These are phyloP conservation scores for Amanita pallidorosea DNA, from an alignment of 768 basidiomycete species.

Conservation along the genomic window DNA sequence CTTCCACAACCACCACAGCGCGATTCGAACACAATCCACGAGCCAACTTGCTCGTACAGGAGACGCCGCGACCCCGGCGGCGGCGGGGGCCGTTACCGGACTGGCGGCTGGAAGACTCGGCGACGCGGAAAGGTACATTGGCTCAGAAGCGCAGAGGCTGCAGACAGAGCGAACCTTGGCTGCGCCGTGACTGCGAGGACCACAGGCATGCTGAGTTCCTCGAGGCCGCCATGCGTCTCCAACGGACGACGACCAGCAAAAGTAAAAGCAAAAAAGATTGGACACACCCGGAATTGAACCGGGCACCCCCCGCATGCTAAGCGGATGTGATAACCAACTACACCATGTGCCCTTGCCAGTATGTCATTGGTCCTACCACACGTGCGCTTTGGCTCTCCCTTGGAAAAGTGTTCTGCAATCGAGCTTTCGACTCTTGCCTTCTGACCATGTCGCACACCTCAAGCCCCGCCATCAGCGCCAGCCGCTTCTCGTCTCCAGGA, in stretches of 20 bases:
- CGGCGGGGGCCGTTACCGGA: neutral
- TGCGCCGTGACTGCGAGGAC: neutral
- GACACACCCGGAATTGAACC: constrained; percentile 10
- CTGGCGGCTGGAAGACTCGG: neutral
- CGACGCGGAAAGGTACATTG: neutral
- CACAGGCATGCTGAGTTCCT: neutral
- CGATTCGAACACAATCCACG: neutral
- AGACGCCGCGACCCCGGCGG: neutral
- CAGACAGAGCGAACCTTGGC: neutral
- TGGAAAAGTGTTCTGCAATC: no score
- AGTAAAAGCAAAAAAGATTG: neutral
- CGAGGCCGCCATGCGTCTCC: neutral
- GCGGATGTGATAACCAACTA: constrained; percentile 10
- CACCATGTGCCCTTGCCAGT: constrained; percentile 4
- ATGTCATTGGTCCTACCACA: no score
- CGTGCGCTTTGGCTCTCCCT: no score
- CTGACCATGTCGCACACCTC: neutral
- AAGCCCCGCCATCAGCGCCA: neutral
- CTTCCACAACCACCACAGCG: constrained; percentile 5
- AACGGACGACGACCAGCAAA: neutral
- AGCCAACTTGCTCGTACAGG: neutral
- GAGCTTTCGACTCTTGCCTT: neutral
- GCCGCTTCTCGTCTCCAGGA: neutral
- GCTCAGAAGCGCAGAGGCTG: neutral
- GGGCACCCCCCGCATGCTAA: constrained; percentile 10